Percentiles rank a stretch among this genome's conserved stretches.
phyloP scores from a whole-genome alignment of 805 yeast genomes.

The Pichia occidentalis region DNA sequence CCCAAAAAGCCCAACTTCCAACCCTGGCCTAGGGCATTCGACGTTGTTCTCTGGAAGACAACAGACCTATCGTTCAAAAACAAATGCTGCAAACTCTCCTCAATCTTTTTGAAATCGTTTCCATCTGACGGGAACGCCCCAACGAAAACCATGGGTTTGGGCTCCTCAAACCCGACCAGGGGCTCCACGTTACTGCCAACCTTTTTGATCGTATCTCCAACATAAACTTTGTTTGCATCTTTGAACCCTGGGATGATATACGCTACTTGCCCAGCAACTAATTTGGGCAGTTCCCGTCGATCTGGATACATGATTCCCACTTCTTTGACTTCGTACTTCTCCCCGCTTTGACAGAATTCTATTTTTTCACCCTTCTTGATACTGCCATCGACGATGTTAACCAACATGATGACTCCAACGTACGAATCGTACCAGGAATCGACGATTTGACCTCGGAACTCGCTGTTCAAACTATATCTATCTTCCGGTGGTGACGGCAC shows the following conservation, averaged over 20 bases:
- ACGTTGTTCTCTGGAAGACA: constrained; percentile 80
- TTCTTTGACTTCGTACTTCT: constrained; percentile 81
- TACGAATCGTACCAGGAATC: constrained; percentile 97
- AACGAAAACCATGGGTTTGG: constrained; percentile 96
- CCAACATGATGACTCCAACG: constrained; percentile 81
- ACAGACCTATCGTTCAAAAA: constrained; percentile 92
- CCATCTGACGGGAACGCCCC: constrained; percentile 98
- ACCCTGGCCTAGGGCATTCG: constrained; percentile 93
- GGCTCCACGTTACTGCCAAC: constrained; percentile 58
- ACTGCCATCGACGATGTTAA: constrained; percentile 78
- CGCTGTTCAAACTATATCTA: constrained; percentile 42
- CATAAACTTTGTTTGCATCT: constrained; percentile 73
- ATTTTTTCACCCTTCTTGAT: constrained; percentile 70
- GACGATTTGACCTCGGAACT: constrained; percentile 73
- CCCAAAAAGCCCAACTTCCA: constrained; percentile 97
- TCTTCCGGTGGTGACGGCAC: constrained; percentile 47
- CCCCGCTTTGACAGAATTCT: constrained; percentile 67
- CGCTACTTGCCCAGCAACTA: constrained; percentile 91
- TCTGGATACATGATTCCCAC: constrained; percentile 96
- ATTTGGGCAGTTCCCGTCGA: constrained; percentile 51
- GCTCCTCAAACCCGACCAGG: constrained; percentile 91
- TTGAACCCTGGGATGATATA: constrained; percentile 94
- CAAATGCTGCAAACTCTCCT: constrained; percentile 82
- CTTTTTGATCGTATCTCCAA: constrained; percentile 84
- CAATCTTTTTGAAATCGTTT: constrained; percentile 77